Base-by-base conservation (phyloP, 148 eudicot species). In the Camellia japonica region DNA sequence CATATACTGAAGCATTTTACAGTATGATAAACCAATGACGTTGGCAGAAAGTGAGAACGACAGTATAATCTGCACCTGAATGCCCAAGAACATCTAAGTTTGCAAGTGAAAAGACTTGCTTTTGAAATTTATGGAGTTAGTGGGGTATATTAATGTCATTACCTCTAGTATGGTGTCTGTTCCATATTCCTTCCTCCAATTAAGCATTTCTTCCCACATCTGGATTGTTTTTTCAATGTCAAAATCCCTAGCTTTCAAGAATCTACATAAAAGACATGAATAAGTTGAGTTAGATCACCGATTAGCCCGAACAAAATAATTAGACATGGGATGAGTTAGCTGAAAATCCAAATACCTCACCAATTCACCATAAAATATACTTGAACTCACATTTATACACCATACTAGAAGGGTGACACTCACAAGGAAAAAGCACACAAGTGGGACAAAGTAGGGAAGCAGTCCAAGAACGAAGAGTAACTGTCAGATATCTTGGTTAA, bases 201-300 rank as follows among this genome's bases (percentile, higher is more conserved):
- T 83, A 62, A 93, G 93, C 97, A 93, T 93, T 84, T 93, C 93
- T 82, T 89, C 91, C 97, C 97, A 93, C 97, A 93, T 93, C 55
- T 83, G 87, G 51, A 91, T 83, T 67, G 97, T 86, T 74, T 90
- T 89, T 43, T 88, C 91, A 70, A 89, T 76, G 72, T 89, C 73
- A 63, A 91, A 86, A 61, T 88, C 89, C 82, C 97, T 88, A 71
- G 94, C 94, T 85, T 91, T 93, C 87, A 93, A 77, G 80, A 92
- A 92, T 74, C 96, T 92, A 72, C 62, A 78, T 41, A 30, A 71
- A 82, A 77, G 54, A 84, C 15, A 58, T 52, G 73, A n/a, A 85
- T 20, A 70, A 70, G 43, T 54, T 19, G 7, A 47, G 42, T 23
- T 47, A 64, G 16, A 16, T 43, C 10, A 20, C 58, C 49, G 46